Evolutionary conservation across 352 stramenopile genomes (phyloP).

Genomic region (Globisporangium ultimum): DNA sequence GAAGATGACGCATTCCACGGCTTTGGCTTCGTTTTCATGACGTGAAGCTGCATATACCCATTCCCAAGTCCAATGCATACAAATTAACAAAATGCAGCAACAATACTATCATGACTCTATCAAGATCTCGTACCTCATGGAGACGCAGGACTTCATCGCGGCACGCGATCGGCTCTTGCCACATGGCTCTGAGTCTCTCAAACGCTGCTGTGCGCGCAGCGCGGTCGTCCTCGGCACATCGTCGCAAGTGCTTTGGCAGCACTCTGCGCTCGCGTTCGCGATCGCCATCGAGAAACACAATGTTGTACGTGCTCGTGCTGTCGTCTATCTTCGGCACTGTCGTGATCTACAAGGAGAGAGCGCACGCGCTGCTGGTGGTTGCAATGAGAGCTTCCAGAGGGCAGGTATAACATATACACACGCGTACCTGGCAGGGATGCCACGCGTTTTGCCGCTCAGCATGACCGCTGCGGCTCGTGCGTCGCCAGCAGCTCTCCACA

Average conservation of each 20-base stretch:
- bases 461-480: conserved; percentile 20
- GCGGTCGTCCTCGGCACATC: conserved; percentile 26
- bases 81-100: not conserved
- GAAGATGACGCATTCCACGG: conserved; percentile 21
- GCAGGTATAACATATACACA: not conserved
- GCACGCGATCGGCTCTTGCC: conserved; percentile 27
- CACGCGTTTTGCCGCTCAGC: conserved; percentile 21
- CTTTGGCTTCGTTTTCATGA: conserved; percentile 15
- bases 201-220: conserved; percentile 23
- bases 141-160: conserved; percentile 35
- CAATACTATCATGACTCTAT: not conserved
- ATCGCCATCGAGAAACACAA: conserved; percentile 37
- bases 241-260: conserved; percentile 29
- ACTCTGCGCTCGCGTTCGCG: conserved; percentile 44
- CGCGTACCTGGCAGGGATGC: conserved; percentile 27
- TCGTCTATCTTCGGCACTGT: conserved; percentile 16
- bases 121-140: conserved; percentile 24
- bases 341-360: conserved; percentile 14
- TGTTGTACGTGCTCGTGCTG: conserved; percentile 21
- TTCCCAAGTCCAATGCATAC: too few relatives aligned
- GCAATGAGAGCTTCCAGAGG: too few relatives aligned
- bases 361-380: too few relatives aligned
- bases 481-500: conserved; percentile 52
- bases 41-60: conserved; percentile 17
- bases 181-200: conserved; percentile 26